phyloP scores from a whole-genome alignment of 495 filamentous ascomycete species.

The Aspergillus sclerotiicarbonarius region DNA sequence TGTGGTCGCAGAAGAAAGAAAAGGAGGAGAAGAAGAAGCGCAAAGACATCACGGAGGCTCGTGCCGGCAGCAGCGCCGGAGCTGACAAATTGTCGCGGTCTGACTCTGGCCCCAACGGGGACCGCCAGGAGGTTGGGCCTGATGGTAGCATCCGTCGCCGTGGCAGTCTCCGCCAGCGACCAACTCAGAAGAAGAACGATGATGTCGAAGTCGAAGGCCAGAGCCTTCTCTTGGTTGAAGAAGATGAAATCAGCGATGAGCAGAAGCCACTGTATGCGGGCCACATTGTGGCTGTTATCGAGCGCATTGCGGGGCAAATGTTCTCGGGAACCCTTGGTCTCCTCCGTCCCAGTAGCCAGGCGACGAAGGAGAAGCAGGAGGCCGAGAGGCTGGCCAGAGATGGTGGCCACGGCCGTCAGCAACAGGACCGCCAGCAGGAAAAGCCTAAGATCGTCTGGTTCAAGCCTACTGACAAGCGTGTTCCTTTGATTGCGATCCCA shows the following conservation, averaged over 20 bases:
- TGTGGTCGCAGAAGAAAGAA: slow-evolving; percentile 97
- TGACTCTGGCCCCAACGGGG: slow-evolving; percentile 61
- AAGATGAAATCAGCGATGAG: slow-evolving; percentile 98
- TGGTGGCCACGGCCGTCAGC: slow-evolving; percentile 69
- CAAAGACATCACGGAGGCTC: slow-evolving; percentile 94
- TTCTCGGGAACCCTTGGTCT: slow-evolving; percentile 96
- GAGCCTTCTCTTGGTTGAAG: slow-evolving; percentile 92
- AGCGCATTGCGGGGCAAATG: slow-evolving; percentile 97
- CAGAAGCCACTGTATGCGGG: slow-evolving; percentile 96
- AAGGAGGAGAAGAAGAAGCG: slow-evolving; percentile 99
- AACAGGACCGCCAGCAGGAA: slow-evolving; percentile 83
- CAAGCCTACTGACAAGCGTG: slow-evolving; percentile 98
- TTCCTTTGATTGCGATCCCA: slow-evolving; percentile 95
- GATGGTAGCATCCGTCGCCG: slow-evolving; percentile 85
- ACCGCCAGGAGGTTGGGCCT: slow-evolving; percentile 59
- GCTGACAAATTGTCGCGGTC: slow-evolving; percentile 63
- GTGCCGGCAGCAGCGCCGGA: slow-evolving; percentile 68
- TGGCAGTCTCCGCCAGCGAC: slow-evolving; percentile 91
- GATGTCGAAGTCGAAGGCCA: slow-evolving; percentile 99
- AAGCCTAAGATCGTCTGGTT: slow-evolving; percentile 99
- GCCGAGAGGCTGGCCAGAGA: slow-evolving; percentile 91
- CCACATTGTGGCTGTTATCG: slow-evolving; percentile 95
- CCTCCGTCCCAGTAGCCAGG: slow-evolving; percentile 94
- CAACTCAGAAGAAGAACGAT: slow-evolving; percentile 99
- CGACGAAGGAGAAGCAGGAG: slow-evolving; percentile 99